phyloP scores from a whole-genome alignment of 1,284 basidiomycete genomes.

The Rhodotorula sp. region DNA sequence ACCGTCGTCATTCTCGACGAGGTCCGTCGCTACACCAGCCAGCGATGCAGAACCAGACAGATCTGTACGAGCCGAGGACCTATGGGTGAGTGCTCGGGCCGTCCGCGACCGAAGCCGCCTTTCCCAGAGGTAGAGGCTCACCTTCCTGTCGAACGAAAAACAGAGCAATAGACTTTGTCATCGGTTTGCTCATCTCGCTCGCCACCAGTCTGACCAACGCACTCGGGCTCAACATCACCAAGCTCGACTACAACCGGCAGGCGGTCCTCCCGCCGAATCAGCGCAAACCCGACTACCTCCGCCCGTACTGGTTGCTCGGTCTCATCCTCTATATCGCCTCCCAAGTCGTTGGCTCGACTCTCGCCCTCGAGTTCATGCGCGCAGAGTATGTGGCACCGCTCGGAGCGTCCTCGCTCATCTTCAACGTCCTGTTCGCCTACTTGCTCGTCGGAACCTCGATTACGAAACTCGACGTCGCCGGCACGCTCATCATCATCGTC shows the following conservation, averaged over 20 bases:
- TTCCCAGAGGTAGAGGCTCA: neutral
- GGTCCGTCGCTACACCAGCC: neutral
- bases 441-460: slow-evolving; percentile 62
- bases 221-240: slow-evolving; percentile 74
- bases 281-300: slow-evolving; percentile 65
- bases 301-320: slow-evolving; percentile 71
- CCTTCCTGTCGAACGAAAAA: neutral
- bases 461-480: slow-evolving; percentile 73
- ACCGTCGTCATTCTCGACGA: neutral
- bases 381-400: slow-evolving; percentile 43
- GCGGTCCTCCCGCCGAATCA: slow-evolving; percentile 23
- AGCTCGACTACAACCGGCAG: slow-evolving; percentile 62
- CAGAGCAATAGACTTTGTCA: slow-evolving; percentile 41
- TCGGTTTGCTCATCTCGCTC: slow-evolving; percentile 67
- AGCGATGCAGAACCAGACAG: slow-evolving; percentile 29
- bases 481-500: slow-evolving; percentile 72
- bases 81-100: slow-evolving; percentile 8
- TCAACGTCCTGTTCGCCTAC: slow-evolving; percentile 71
- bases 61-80: slow-evolving; percentile 17
- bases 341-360: slow-evolving; percentile 77
- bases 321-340: slow-evolving; percentile 59
- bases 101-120: neutral
- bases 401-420: slow-evolving; percentile 71
- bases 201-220: slow-evolving; percentile 77
- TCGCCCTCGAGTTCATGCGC: slow-evolving; percentile 77